Percentiles rank a stretch among this genome's conserved stretches.
Conservation (phyloP, 2,329 filamentous ascomycete species). For the Lachnellula hyalina region DNA sequence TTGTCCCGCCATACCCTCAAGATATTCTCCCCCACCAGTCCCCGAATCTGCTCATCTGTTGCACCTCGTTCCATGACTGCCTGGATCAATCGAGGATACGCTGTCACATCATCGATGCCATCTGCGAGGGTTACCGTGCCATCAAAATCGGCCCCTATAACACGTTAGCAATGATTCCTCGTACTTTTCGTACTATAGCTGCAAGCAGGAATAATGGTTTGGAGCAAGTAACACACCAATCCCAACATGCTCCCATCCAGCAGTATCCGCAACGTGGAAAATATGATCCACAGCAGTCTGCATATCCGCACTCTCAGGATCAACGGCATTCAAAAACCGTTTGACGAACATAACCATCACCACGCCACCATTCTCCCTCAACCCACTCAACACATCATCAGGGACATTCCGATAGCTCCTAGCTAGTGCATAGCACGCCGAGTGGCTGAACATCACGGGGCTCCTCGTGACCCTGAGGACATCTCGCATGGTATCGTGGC, state of each 20-base stretch:
- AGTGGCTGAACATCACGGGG: slow-evolving; percentile 63
- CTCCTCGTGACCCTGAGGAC: slow-evolving; percentile 46
- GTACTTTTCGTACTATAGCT: neutral
- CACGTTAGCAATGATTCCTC: neutral
- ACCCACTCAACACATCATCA: slow-evolving; percentile 54
- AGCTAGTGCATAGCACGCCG: slow-evolving; percentile 52
- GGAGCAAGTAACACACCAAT: slow-evolving; percentile 38
- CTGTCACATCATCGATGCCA: slow-evolving; percentile 55
- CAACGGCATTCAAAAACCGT: slow-evolving; percentile 32
- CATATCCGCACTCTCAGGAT: slow-evolving; percentile 49
- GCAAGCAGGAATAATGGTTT: neutral
- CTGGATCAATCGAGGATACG: slow-evolving; percentile 55
- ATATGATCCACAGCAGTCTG: slow-evolving; percentile 59
- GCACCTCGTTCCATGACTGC: slow-evolving; percentile 52
- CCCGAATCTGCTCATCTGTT: slow-evolving; percentile 50
- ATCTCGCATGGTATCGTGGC: slow-evolving; percentile 56
- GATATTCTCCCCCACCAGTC: slow-evolving; percentile 55
- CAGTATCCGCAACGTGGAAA: slow-evolving; percentile 53
- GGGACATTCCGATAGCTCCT: slow-evolving; percentile 61
- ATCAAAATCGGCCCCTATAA: slow-evolving; percentile 49
- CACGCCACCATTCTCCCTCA: slow-evolving; percentile 51
- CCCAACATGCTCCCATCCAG: slow-evolving; percentile 63
- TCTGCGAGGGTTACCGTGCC: slow-evolving; percentile 35
- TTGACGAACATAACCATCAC: slow-evolving; percentile 44
- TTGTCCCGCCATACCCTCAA: slow-evolving; percentile 41